Percentiles rank a stretch among this genome's conserved stretches.
These are phyloP conservation scores for Amoebophrya sp. DNA, from an alignment of 169 alveolate species.

Conservation along the genomic window DNA sequence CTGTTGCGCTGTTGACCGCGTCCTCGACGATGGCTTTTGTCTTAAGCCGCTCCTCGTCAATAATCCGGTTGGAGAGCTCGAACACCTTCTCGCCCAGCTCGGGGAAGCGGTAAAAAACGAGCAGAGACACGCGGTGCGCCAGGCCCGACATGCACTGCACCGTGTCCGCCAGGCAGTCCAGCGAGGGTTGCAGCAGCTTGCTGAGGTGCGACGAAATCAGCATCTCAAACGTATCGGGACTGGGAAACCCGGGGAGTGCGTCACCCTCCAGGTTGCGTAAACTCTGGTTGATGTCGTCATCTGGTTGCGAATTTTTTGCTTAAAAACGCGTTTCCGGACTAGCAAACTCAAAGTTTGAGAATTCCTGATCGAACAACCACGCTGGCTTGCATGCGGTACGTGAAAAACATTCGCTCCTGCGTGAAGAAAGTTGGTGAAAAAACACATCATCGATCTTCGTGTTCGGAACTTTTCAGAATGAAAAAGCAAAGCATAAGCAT, in stretches of 20 bases:
- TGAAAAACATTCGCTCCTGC: no score
- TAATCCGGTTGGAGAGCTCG: conserved; percentile 60
- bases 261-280: conserved; percentile 95
- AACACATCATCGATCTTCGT: no score
- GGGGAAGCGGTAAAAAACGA: conserved; percentile 85
- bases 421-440: no score
- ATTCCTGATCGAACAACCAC: no score
- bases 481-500: no score
- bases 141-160: background rate
- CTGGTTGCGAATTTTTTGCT: no score
- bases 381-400: no score
- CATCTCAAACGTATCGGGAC: conserved; percentile 92
- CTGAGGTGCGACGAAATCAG: conserved; percentile 88
- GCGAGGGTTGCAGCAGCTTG: background rate
- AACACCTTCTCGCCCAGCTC: conserved; percentile 76
- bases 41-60: conserved; percentile 78
- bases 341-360: no score
- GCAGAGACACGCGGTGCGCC: background rate
- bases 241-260: conserved; percentile 96
- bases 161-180: background rate
- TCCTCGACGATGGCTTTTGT: conserved; percentile 72
- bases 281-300: conserved; percentile 89
- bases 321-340: no score
- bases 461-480: no score
- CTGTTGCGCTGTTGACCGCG: conserved; percentile 78